A percentile compares a stretch with the other conserved stretches of the same genome.
Evolutionary conservation across 331 rosid species (phyloP).

Genomic region (Prunus yedoensis): DNA sequence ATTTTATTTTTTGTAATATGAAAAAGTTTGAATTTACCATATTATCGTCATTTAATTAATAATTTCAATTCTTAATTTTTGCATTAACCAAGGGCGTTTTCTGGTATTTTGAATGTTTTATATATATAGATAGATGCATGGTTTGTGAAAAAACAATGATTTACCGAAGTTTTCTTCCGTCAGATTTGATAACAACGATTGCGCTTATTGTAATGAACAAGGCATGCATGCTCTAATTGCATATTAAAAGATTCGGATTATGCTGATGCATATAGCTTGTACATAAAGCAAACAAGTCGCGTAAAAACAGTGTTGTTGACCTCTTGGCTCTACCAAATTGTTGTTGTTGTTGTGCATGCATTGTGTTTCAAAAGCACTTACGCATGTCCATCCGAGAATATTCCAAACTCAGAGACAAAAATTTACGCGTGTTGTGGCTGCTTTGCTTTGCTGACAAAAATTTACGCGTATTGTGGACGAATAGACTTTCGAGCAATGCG

Average conservation of each 20-base stretch:
- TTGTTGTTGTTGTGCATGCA: not conserved
- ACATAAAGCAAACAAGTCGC: not conserved
- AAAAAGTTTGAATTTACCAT: no score
- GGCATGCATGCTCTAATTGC: not conserved
- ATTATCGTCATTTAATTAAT: no score
- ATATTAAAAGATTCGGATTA: not conserved
- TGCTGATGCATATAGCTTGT: not conserved
- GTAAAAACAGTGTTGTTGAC: not conserved
- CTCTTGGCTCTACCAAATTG: not conserved
- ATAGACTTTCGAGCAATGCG: not conserved
- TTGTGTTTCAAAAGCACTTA: not conserved
- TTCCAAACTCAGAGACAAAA: slow-evolving; percentile 16
- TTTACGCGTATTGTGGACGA: not conserved
- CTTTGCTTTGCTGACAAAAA: not conserved
- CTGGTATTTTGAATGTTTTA: no score
- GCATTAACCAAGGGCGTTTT: no score
- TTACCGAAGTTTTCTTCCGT: no score
- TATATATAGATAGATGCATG: no score
- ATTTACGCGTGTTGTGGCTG: not conserved
- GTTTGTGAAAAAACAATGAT: not conserved
- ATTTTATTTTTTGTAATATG: no score
- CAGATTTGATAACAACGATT: not conserved
- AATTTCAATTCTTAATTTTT: no score
- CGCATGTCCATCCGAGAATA: not conserved
- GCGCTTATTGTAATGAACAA: not conserved